A percentile compares a stretch with the other conserved stretches of the same genome.
These are phyloP conservation scores for Boletus sp. DNA, from an alignment of 1,284 basidiomycete genomes.

Conservation along the genomic window DNA sequence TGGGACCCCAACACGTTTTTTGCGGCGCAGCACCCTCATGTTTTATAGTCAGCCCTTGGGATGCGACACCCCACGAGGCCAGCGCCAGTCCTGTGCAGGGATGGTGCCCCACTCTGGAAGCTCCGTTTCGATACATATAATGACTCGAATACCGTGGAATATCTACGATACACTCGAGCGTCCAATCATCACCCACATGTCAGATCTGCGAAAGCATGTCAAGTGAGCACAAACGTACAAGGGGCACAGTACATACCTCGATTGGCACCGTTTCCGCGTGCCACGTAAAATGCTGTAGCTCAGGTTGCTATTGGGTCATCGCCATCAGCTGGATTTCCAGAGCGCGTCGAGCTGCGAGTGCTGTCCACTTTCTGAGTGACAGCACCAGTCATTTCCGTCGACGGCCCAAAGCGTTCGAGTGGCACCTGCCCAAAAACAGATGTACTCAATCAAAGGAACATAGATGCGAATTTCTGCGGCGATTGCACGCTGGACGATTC, in stretches of 20 bases:
- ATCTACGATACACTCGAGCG: constrained; percentile 25
- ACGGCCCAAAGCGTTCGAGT: constrained; percentile 29
- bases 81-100: constrained; percentile 23
- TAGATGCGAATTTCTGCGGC: constrained; percentile 33
- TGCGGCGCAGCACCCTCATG: constrained; percentile 33
- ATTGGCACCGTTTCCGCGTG: constrained; percentile 18
- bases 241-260: constrained; percentile 23
- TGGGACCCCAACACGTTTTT: constrained; percentile 30
- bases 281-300: constrained; percentile 28
- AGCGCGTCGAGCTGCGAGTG: constrained; percentile 28
- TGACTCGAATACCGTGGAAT: constrained; percentile 22
- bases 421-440: constrained; percentile 31
- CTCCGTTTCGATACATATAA: constrained; percentile 33
- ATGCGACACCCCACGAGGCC: constrained; percentile 29
- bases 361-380: constrained; percentile 27
- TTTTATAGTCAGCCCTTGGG: constrained; percentile 18
- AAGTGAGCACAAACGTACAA: constrained; percentile 27
- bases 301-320: constrained; percentile 9
- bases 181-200: constrained; percentile 19
- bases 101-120: constrained; percentile 21
- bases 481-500: constrained; percentile 27
- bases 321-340: constrained; percentile 27
- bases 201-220: constrained; percentile 20
- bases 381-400: constrained; percentile 36
- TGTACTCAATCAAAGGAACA: constrained; percentile 26